These are phyloP conservation scores for Penicillium tannophilum DNA, from an alignment of 495 filamentous ascomycete genomes.

Conservation along the genomic window DNA sequence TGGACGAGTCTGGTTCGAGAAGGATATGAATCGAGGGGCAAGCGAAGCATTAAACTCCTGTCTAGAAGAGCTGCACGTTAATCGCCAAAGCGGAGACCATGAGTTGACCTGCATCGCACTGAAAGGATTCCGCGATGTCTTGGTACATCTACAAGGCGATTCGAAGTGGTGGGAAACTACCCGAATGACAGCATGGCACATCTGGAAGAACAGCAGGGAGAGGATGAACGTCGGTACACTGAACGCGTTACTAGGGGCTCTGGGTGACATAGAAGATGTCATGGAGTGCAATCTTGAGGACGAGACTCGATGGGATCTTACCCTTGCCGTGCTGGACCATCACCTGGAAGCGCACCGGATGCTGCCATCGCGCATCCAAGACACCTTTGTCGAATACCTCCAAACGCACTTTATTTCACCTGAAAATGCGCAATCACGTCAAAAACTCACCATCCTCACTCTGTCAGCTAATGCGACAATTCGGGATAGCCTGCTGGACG, in stretches of 20 bases:
- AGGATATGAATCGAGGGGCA: constrained; percentile 40
- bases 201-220: constrained; percentile 62
- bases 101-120: constrained; percentile 56
- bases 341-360: constrained; percentile 33
- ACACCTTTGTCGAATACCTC: constrained; percentile 41
- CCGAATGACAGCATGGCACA: constrained; percentile 62
- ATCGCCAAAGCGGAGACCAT: constrained; percentile 59
- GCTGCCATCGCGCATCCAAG: constrained; percentile 31
- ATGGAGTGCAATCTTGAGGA: constrained; percentile 17
- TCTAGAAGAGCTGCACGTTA: constrained; percentile 47
- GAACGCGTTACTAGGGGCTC: constrained; percentile 48
- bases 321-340: constrained; percentile 31
- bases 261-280: constrained; percentile 40
- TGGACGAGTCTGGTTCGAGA: constrained; percentile 58
- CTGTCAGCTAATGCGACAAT: constrained; percentile 66
- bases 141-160: constrained; percentile 24
- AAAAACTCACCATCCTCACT: constrained; percentile 53
- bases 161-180: constrained; percentile 55
- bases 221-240: constrained; percentile 65
- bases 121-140: constrained; percentile 45
- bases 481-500: constrained; percentile 39
- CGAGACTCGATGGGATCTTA: constrained; percentile 27
- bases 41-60: constrained; percentile 46
- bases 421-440: constrained; percentile 11
- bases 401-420: constrained; percentile 28